A percentile compares a stretch with the other conserved stretches of the same genome.
phyloP scores from a whole-genome alignment of 495 filamentous ascomycete species.

The Hyaloscypha bicolor region DNA sequence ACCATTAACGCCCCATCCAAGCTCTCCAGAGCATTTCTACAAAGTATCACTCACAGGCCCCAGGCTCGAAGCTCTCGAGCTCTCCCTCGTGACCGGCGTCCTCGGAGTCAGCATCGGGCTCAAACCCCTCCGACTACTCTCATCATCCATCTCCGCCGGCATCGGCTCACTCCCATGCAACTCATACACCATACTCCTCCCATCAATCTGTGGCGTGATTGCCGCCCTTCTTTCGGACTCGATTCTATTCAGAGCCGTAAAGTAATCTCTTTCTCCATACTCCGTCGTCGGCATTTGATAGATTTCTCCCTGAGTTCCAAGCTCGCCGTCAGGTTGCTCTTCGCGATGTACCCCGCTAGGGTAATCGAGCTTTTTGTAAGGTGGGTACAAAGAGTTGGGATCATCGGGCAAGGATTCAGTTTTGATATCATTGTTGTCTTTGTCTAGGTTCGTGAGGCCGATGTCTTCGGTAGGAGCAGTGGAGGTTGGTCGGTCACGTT shows the following conservation, averaged over 20 bases:
- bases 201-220: conserved; percentile 19
- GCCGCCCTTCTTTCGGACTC: conserved; percentile 6
- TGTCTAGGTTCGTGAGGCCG: conserved; percentile 6
- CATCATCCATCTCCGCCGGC: conserved; percentile 24
- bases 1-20: too few species aligned
- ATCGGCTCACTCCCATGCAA: conserved; percentile 17
- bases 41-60: not conserved
- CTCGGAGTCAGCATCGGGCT: conserved; percentile 4
- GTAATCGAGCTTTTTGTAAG: conserved; percentile 5
- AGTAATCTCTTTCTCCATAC: conserved; percentile 12
- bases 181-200: conserved; percentile 12
- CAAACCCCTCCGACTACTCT: conserved; percentile 12
- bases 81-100: not conserved
- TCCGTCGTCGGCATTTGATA: conserved; percentile 9
- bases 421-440: conserved; percentile 3
- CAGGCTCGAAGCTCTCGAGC: not conserved
- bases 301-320: conserved; percentile 12
- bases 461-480: conserved; percentile 29
- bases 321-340: not conserved
- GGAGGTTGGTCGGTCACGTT: conserved; percentile 16
- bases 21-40: not conserved
- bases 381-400: not conserved
- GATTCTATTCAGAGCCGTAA: not conserved
- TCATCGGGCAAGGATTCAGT: not conserved
- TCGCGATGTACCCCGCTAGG: not conserved